Evolutionary conservation across 345 rosid genomes (phyloP), one percentile per base, ranked within the genome.

Genomic region (Noccaea caerulescens): DNA sequence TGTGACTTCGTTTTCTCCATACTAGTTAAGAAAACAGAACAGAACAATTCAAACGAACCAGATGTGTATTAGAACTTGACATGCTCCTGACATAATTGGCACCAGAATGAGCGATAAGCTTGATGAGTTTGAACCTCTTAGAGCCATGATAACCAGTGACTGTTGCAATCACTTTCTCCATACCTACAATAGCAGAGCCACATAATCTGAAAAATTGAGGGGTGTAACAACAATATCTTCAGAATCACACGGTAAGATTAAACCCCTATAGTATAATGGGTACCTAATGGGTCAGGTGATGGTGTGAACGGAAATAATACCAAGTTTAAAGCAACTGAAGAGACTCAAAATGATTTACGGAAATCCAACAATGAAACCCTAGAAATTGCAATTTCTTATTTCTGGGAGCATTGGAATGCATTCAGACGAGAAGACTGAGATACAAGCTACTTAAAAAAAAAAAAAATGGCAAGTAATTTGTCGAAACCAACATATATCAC

Each of bases 141-240:
- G 81, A 63, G 3, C 96, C 97, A 10, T 84, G 86, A 82, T 91
- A 94, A 1, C 99, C 99, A 55, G 93, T 91, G 3, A 91, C 96
- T 0, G 97, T 83, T n/a, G 93, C 97, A 8, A 94, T 86, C 70
- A 94, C 96, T 4, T 86, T 74, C 23, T 88, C 93, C 99, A 94
- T 91, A 34, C 87, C 90, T 77, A 53, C 56, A 65, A 80, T 67
- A 8, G 70, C 62, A 55, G 4, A 73, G 33, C 72, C 63, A 58
- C 30, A 44, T 13, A 43, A 34, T 59, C 67, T 49, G 63, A 8
- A 8, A 49, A 41, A 50, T 3, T 32, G 27, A 23, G 27, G 27
- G 2, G n/a, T 34, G 33, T 23, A 23, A 23, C 16, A 34, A 47
- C 7, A 18, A 34, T 66, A 12, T 51, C 27, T 49, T 20, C 18